Evolutionary conservation across 331 rosid genomes (phyloP).

Genomic region (Rosa hybrid): DNA sequence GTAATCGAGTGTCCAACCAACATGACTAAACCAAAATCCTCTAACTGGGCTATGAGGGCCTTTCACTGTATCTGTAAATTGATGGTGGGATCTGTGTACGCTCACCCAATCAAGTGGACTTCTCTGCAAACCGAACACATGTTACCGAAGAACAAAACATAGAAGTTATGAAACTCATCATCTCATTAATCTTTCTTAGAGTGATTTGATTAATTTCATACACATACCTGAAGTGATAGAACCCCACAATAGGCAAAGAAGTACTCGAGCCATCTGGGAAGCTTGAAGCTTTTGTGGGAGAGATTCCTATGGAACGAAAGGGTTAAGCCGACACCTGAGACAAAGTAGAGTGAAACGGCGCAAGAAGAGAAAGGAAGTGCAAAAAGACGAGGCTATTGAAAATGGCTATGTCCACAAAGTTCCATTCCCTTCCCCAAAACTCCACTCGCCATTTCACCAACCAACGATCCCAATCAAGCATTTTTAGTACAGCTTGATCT

Average conservation of each 20-base stretch:
- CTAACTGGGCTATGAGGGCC: conserved; percentile 22
- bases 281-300: conserved; percentile 21
- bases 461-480: conserved; percentile 6
- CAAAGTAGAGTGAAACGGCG: not conserved
- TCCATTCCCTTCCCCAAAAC: conserved; percentile 18
- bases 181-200: not conserved
- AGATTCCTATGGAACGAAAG: conserved; percentile 17
- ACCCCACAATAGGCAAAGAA: conserved; percentile 23
- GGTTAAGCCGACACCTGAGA: not conserved
- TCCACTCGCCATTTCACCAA: not conserved
- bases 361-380: conserved; percentile 6
- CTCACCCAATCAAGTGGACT: conserved; percentile 35
- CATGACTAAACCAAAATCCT: conserved; percentile 28
- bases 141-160: too few species aligned
- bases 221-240: conserved; percentile 20
- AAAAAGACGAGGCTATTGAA: not conserved
- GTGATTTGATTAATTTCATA: not conserved
- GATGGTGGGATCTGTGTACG: conserved; percentile 29
- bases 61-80: conserved; percentile 13
- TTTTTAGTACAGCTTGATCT: not conserved
- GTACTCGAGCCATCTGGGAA: conserved; percentile 30
- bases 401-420: conserved; percentile 1
- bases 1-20: conserved; percentile 17
- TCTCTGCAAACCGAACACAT: not conserved
- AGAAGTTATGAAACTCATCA: too few species aligned